Base-by-base conservation (phyloP, 2,329 filamentous ascomycete genomes). In the Aspergillus hortae region DNA sequence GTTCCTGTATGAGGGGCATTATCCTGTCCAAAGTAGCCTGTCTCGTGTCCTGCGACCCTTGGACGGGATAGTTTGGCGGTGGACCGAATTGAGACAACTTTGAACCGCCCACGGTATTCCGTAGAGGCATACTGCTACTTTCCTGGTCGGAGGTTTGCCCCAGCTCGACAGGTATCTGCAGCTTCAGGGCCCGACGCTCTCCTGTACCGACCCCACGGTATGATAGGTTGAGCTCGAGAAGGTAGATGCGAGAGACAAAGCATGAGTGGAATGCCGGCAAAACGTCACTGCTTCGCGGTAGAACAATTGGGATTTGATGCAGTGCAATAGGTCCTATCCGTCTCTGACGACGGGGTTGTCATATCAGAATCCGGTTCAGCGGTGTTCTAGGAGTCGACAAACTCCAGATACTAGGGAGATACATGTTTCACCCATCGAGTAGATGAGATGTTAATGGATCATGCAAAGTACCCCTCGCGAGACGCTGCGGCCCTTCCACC, bases 191-290 rank as follows among this genome's bases (percentile, higher is more conserved):
- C 1, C 12, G 35, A 17, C 15, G 35, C 4, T 11, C 35, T n/a
- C 35, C 15, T 38, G 35, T 38, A 38, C 35, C 2, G n/a, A 33
- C 19, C 0, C 76, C 75, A 56, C 79, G 75, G 44, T 81, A 75
- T 3, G 78, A 75, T n/a, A 88, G 69, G 4, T 74, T 71, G 53
- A 88, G 67, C 46, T 82, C 78, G 17, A 89, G 75, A 4, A 74
- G 67, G 65, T 89, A 89, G 15, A 75, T 71, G 48, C 86, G 77
- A 23, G 81, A 83, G 44, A 83, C 71, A 48, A 88, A 77, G 65
- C 86, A 89, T 30, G 80, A 77, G 71, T 87, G 82, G 71, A 88
- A 89, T 2, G 84, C 85, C 2, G 86, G 86, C n/a, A 86, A 69
- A 65, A 86, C 86, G 12, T 17, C 4, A n/a, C 19, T 36, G 17